These are phyloP conservation scores for Neofusicoccum laricinum DNA, from an alignment of 2,329 filamentous ascomycete species.

Conservation along the genomic window DNA sequence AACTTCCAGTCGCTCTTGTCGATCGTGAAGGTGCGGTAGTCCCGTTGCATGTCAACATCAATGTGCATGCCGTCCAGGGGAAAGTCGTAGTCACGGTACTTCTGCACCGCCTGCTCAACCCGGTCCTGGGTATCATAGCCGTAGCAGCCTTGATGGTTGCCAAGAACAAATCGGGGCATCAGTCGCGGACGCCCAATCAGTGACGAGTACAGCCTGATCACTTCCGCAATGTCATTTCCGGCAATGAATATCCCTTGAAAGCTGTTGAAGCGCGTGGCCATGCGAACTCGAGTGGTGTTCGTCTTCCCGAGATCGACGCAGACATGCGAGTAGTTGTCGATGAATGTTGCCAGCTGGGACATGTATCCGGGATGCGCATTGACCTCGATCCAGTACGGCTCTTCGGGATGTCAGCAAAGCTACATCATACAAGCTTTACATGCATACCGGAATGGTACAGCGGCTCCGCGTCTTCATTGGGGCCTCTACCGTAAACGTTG, in stretches of 20 bases:
- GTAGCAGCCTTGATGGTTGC: constrained; percentile 40
- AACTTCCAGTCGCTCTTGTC: constrained; percentile 27
- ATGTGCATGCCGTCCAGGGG: constrained; percentile 40
- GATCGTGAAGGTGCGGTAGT: constrained; percentile 40
- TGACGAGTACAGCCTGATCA: constrained; percentile 34
- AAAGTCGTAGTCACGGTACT: constrained; percentile 29
- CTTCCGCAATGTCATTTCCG: constrained; percentile 29
- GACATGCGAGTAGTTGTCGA: constrained; percentile 42
- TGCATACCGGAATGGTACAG: constrained; percentile 29
- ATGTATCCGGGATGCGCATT: constrained; percentile 19
- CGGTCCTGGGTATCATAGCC: constrained; percentile 32
- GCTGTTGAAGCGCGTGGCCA: constrained; percentile 35
- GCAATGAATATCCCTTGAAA: constrained; percentile 34
- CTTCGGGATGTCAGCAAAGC: neutral
- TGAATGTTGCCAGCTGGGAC: constrained; percentile 19
- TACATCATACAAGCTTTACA: too few species aligned
- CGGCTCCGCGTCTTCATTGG: constrained; percentile 30
- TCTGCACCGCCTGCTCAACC: constrained; percentile 26
- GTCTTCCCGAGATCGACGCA: constrained; percentile 35
- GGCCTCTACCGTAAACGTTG: constrained; percentile 34
- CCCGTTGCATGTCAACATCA: constrained; percentile 39
- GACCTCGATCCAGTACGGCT: constrained; percentile 37
- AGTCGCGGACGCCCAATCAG: constrained; percentile 38
- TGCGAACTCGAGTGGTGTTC: constrained; percentile 25
- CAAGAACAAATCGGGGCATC: constrained; percentile 38